phyloP scores from a whole-genome alignment of 2,329 filamentous ascomycete genomes.

The Neofusicoccum cordaticola region DNA sequence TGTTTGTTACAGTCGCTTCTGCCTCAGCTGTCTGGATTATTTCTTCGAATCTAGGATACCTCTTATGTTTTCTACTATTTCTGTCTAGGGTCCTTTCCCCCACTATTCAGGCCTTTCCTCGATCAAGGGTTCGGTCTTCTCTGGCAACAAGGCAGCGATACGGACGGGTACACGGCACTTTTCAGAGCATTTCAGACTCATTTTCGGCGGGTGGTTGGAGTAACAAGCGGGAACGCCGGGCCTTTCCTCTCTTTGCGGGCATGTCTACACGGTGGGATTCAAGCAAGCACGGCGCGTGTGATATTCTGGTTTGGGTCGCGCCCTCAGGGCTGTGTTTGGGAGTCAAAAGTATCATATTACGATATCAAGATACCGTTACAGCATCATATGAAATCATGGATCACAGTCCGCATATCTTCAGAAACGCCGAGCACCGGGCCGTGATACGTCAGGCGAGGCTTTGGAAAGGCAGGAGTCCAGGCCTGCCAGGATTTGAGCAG shows the following conservation, averaged over 20 bases:
- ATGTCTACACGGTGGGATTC: conserved; percentile 9
- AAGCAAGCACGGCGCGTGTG: conserved; percentile 7
- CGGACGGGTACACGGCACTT: not conserved
- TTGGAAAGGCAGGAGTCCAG: not conserved
- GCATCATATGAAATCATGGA: conserved; percentile 15
- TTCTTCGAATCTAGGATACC: conserved; percentile 1
- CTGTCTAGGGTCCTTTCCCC: not conserved
- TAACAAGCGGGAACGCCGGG: not conserved
- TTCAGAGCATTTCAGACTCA: conserved; percentile 8
- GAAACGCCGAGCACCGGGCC: not conserved
- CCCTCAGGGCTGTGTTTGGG: conserved; percentile 5
- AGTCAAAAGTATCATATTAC: conserved; percentile 15
- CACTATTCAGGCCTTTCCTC: not conserved
- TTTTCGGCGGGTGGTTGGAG: conserved; percentile 5
- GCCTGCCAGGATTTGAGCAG: not conserved
- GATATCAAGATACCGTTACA: conserved; percentile 15
- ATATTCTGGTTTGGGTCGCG: conserved; percentile 1
- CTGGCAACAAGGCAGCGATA: conserved; percentile 9
- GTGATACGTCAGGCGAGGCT: not conserved
- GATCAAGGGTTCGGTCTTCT: not conserved
- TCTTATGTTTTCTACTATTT: conserved; percentile 8
- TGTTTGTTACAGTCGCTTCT: not conserved
- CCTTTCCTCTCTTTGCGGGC: conserved; percentile 1
- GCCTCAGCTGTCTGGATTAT: not conserved
- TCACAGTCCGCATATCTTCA: not conserved